phyloP scores from a whole-genome alignment of 2,329 filamentous ascomycete species.

The Hypomyces rosellus region DNA sequence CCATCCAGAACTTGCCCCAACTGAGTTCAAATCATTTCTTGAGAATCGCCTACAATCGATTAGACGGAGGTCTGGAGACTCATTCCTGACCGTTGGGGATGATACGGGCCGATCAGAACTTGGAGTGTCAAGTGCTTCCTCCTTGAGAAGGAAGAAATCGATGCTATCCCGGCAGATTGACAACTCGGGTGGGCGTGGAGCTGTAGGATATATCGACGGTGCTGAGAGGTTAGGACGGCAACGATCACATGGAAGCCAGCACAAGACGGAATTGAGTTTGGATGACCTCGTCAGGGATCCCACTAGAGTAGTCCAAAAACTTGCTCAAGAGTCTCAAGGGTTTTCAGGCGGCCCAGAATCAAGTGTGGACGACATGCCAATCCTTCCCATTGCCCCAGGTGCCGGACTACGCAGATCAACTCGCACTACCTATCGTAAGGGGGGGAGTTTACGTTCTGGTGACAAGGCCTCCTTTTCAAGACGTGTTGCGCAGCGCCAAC shows the following conservation, averaged over 20 bases:
- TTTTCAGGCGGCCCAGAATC: conserved; percentile 36
- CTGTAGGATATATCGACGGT: conserved; percentile 70
- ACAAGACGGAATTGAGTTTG: conserved; percentile 59
- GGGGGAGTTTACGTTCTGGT: conserved; percentile 76
- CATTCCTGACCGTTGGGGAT: conserved; percentile 51
- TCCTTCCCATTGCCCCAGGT: conserved; percentile 71
- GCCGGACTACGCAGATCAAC: conserved; percentile 83
- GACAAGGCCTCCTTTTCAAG: conserved; percentile 71
- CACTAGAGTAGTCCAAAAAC: conserved; percentile 60
- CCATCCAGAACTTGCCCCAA: conserved; percentile 89
- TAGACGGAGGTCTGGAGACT: conserved; percentile 72
- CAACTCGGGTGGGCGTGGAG: conserved; percentile 52
- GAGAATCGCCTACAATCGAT: conserved; percentile 91
- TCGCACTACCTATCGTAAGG: conserved; percentile 79
- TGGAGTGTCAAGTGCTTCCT: conserved; percentile 34
- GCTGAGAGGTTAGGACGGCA: conserved; percentile 73
- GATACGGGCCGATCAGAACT: conserved; percentile 46
- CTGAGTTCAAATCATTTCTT: conserved; percentile 93
- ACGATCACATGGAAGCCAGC: conserved; percentile 52
- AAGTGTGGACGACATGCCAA: conserved; percentile 69
- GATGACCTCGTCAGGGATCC: conserved; percentile 82
- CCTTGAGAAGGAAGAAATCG: conserved; percentile 81
- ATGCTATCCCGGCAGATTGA: conserved; percentile 93
- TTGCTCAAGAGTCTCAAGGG: conserved; percentile 52
- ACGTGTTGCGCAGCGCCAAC: conserved; percentile 55